These are phyloP conservation scores for Russula abietina DNA, from an alignment of 768 basidiomycete genomes.

Conservation along the genomic window DNA sequence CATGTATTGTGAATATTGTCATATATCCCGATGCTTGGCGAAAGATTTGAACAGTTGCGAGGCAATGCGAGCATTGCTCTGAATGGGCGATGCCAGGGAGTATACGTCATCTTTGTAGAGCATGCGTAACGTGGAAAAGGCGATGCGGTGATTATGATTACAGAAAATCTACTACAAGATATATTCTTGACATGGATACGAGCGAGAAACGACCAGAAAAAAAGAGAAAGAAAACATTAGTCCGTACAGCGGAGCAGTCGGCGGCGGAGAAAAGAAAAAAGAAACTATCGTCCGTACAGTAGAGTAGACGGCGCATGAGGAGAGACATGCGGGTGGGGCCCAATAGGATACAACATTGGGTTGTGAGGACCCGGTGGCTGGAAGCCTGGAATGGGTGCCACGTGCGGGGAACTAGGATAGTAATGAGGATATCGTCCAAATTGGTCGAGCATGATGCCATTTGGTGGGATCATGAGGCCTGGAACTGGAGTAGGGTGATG, in stretches of 20 bases:
- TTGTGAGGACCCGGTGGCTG: background rate
- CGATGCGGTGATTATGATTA: background rate
- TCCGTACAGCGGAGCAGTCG: background rate
- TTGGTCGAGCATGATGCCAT: background rate
- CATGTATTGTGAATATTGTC: too few relatives aligned
- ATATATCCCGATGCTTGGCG: background rate
- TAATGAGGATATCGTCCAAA: background rate
- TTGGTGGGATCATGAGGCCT: background rate
- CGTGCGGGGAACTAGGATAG: background rate
- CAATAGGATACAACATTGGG: background rate
- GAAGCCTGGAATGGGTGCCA: background rate
- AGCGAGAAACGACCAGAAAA: background rate
- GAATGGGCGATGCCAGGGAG: background rate
- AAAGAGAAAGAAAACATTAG: background rate
- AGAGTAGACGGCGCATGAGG: background rate
- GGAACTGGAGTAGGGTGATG: background rate
- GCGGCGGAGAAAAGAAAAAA: background rate
- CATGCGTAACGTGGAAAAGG: background rate
- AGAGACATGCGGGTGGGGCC: background rate
- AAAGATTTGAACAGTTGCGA: background rate
- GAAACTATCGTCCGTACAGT: conserved; percentile 8
- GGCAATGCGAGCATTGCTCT: background rate
- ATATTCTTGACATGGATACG: background rate
- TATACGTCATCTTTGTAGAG: background rate
- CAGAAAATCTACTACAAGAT: background rate